These are phyloP conservation scores for Cytospora paraplurivora DNA, from an alignment of 2,329 filamentous ascomycete species.

Conservation along the genomic window DNA sequence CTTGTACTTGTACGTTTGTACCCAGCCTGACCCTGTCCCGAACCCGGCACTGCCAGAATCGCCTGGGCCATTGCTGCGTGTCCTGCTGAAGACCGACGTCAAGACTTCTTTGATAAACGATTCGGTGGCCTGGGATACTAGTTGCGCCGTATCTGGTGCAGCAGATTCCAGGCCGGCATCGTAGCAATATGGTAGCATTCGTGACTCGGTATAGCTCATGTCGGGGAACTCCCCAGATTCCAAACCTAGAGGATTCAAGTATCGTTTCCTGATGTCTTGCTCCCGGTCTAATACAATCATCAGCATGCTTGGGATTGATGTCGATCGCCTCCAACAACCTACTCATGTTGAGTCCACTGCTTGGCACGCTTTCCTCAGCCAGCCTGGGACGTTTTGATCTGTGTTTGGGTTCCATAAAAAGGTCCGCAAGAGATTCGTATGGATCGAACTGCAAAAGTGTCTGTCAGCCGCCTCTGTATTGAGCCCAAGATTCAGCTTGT, in stretches of 20 bases:
- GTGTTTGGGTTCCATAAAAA: constrained; percentile 53
- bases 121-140: constrained; percentile 67
- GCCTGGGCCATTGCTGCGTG: constrained; percentile 65
- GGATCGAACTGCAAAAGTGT: constrained; percentile 51
- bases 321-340: constrained; percentile 38
- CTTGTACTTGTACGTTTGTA: constrained; percentile 79
- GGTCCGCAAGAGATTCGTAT: constrained; percentile 53
- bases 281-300: constrained; percentile 57
- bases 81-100: constrained; percentile 64
- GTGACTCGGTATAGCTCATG: constrained; percentile 60
- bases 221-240: constrained; percentile 73
- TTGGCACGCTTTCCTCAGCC: constrained; percentile 64
- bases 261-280: constrained; percentile 67
- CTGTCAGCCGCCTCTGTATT: constrained; percentile 14
- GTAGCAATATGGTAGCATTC: constrained; percentile 70
- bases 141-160: constrained; percentile 60
- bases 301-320: not conserved
- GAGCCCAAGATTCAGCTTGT: not conserved
- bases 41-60: constrained; percentile 63
- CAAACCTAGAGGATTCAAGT: constrained; percentile 62
- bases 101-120: constrained; percentile 68
- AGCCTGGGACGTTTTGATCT: constrained; percentile 47
- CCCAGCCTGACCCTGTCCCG: constrained; percentile 67
- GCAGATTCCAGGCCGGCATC: constrained; percentile 64
- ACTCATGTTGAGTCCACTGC: constrained; percentile 80